Percentiles rank a stretch among this genome's conserved stretches.
Evolutionary conservation across 352 stramenopile genomes (phyloP).

Genomic region (Plasmopara muralis): DNA sequence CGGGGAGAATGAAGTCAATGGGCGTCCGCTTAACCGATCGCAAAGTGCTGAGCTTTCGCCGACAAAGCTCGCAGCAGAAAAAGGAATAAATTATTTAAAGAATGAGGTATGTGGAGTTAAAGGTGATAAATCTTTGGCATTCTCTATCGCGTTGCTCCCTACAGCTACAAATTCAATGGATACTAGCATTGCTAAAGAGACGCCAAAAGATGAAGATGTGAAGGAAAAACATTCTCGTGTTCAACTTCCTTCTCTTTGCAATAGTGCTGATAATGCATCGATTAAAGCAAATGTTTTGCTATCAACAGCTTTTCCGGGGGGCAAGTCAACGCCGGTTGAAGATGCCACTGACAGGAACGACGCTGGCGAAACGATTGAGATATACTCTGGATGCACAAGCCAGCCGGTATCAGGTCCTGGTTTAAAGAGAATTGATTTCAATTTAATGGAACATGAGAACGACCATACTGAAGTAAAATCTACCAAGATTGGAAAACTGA

Average conservation of each 20-base stretch:
- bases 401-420: neutral
- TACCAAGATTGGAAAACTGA: neutral
- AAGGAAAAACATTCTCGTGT: slow-evolving; percentile 16
- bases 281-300: neutral
- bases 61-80: neutral
- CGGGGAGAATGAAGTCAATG: slow-evolving; percentile 12
- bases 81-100: neutral
- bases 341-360: slow-evolving; percentile 21
- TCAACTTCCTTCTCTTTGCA: slow-evolving; percentile 14
- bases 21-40: slow-evolving; percentile 4
- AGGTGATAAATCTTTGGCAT: slow-evolving; percentile 2
- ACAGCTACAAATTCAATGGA: neutral
- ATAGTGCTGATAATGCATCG: neutral
- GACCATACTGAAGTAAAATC: neutral
- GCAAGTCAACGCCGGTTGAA: slow-evolving; percentile 2
- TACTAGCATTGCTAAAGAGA: slow-evolving; percentile 1
- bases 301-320: neutral
- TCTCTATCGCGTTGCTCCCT: slow-evolving; percentile 21
- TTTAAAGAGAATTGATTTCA: slow-evolving; percentile 1
- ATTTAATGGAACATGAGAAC: slow-evolving; percentile 7
- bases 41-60: slow-evolving; percentile 1
- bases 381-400: slow-evolving; percentile 6
- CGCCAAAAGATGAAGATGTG: slow-evolving; percentile 6
- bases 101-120: neutral
- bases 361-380: slow-evolving; percentile 9